Evolutionary conservation across 2,329 filamentous ascomycete genomes (phyloP).

Genomic region (Neonectria ditissima): DNA sequence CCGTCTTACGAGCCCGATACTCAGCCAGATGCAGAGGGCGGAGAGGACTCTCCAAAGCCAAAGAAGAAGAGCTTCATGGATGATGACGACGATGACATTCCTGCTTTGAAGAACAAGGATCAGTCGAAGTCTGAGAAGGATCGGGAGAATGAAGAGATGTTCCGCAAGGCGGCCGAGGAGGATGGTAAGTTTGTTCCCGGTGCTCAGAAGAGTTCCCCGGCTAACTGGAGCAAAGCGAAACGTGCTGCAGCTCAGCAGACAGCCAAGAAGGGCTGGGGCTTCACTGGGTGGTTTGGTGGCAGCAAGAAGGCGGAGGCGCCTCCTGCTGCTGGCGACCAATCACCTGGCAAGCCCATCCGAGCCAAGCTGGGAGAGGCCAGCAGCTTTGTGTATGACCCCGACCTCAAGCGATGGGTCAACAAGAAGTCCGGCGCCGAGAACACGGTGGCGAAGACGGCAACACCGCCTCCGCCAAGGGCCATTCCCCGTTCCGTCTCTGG

Average conservation of each 20-base stretch:
- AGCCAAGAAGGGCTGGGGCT: conserved; percentile 79
- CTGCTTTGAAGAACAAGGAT: conserved; percentile 61
- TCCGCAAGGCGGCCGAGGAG: conserved; percentile 84
- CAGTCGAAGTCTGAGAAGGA: conserved; percentile 78
- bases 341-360: conserved; percentile 77
- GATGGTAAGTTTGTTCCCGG: conserved; percentile 64
- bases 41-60: conserved; percentile 65
- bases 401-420: conserved; percentile 98
- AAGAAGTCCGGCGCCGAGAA: conserved; percentile 84
- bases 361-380: conserved; percentile 96
- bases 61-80: conserved; percentile 87
- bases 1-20: conserved; percentile 67
- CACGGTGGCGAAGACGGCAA: conserved; percentile 68
- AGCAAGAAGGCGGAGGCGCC: conserved; percentile 65
- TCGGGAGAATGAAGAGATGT: conserved; percentile 84
- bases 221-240: conserved; percentile 63
- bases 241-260: conserved; percentile 62
- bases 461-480: conserved; percentile 82
- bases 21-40: conserved; percentile 53
- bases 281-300: conserved; percentile 86
- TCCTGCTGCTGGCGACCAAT: conserved; percentile 50
- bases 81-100: conserved; percentile 80
- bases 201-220: background rate
- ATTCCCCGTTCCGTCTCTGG: conserved; percentile 65
- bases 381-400: conserved; percentile 92